These are phyloP conservation scores for Ogataea wickerhamii DNA, from an alignment of 805 yeast species.

Conservation along the genomic window DNA sequence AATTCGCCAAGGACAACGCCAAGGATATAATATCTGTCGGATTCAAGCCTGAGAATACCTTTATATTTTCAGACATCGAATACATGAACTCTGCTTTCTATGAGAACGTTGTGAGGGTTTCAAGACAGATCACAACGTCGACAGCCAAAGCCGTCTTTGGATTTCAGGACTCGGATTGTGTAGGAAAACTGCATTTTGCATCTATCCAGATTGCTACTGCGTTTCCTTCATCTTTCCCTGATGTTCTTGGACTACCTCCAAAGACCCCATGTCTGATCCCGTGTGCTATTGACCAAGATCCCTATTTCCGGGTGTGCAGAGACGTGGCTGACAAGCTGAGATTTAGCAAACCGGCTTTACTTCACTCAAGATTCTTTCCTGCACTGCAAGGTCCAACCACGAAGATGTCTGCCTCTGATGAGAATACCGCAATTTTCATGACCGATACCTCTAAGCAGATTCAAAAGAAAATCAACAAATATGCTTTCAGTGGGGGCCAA, in stretches of 20 bases:
- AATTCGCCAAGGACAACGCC: conserved; percentile 76
- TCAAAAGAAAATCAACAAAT: conserved; percentile 90
- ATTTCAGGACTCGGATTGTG: conserved; percentile 88
- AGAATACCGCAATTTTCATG: conserved; percentile 88
- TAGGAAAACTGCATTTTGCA: conserved; percentile 93
- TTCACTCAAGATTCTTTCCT: conserved; percentile 96
- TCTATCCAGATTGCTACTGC: conserved; percentile 95
- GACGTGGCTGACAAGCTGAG: conserved; percentile 94
- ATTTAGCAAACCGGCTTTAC: conserved; percentile 84
- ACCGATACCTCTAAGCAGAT: conserved; percentile 91
- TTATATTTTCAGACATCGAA: conserved; percentile 86
- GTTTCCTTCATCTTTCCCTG: conserved; percentile 95
- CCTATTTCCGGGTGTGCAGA: conserved; percentile 94
- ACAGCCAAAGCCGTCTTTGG: conserved; percentile 97
- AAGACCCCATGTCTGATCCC: conserved; percentile 97
- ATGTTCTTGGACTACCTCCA: conserved; percentile 75
- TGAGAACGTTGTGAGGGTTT: conserved; percentile 87
- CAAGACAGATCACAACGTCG: conserved; percentile 94
- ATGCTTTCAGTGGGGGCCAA: conserved; percentile 95
- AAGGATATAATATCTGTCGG: conserved; percentile 93
- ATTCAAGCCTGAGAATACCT: conserved; percentile 90
- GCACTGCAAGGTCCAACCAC: conserved; percentile 95
- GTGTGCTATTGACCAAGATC: conserved; percentile 99
- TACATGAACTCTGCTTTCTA: conserved; percentile 94
- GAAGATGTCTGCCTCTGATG: conserved; percentile 95